Evolutionary conservation across 148 eudicot genomes (phyloP).

Genomic region (Vaccinium vitisidaea): DNA sequence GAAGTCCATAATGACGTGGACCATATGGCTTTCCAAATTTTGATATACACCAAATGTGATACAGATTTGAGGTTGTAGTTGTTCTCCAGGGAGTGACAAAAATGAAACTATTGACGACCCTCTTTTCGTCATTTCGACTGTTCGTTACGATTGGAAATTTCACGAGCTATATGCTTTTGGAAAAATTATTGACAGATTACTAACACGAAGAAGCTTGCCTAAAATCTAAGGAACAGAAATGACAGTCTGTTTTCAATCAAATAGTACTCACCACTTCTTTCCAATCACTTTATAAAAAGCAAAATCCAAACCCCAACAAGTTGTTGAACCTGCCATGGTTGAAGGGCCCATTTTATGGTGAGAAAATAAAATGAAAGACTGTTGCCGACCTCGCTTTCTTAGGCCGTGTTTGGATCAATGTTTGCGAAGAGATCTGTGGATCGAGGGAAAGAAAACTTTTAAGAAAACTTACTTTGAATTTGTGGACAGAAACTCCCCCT

Average conservation of each 20-base stretch:
- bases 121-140: no score
- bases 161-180: no score
- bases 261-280: conserved; percentile 8
- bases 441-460: not conserved
- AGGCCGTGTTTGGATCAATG: not conserved
- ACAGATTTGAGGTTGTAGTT: no score
- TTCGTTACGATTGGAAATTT: no score
- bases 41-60: no score
- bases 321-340: not conserved
- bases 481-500: not conserved
- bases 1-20: no score
- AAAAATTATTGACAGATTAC: not conserved
- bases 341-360: conserved; percentile 11
- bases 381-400: conserved; percentile 5
- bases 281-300: conserved; percentile 17
- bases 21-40: no score
- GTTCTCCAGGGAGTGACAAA: no score
- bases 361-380: no score
- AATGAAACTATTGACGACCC: no score
- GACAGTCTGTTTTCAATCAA: conserved; percentile 5
- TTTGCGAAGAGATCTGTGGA: not conserved
- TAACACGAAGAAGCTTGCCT: not conserved
- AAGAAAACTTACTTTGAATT: not conserved
- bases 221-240: not conserved
- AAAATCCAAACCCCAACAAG: conserved; percentile 13